Percentiles rank a stretch among this genome's conserved stretches.
These are phyloP conservation scores for Rhizopogon vulgaris DNA, from an alignment of 768 basidiomycete species.

Conservation along the genomic window DNA sequence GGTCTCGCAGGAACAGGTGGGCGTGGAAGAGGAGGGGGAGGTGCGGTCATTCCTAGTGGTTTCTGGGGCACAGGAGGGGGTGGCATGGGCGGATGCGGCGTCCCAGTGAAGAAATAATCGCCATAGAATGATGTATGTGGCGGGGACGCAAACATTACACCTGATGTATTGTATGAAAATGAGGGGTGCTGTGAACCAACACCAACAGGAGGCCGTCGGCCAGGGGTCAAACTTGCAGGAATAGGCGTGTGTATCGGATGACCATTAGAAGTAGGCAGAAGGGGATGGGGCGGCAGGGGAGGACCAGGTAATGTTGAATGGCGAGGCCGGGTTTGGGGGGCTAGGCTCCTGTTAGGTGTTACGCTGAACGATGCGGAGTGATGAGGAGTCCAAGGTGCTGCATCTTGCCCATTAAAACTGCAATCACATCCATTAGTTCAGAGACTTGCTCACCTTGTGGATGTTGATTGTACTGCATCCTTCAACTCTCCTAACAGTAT, in stretches of 20 bases:
- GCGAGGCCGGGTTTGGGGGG: constrained; percentile 14
- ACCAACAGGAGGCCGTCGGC: constrained; percentile 14
- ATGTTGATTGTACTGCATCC: constrained; percentile 27
- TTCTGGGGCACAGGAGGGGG: constrained; percentile 27
- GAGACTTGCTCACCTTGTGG: constrained; percentile 17
- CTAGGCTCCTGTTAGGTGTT: not conserved
- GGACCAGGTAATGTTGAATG: constrained; percentile 14
- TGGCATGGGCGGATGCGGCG: constrained; percentile 11
- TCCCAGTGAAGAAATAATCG: constrained; percentile 17
- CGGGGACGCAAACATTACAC: not conserved
- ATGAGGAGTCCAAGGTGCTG: constrained; percentile 15
- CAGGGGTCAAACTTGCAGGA: constrained; percentile 21
- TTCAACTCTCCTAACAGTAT: not conserved
- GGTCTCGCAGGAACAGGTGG: constrained; percentile 41
- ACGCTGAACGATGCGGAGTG: constrained; percentile 16
- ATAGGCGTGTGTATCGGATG: constrained; percentile 5
- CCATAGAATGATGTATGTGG: constrained; percentile 20
- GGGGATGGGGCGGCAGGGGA: not conserved
- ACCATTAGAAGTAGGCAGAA: not conserved
- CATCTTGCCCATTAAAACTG: not conserved
- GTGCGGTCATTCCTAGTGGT: constrained; percentile 11
- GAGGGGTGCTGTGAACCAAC: not conserved
- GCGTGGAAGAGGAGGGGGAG: constrained; percentile 13
- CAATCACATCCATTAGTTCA: not conserved
- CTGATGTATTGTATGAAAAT: constrained; percentile 7